Conservation (phyloP, 208 protist genomes). For the Trypanosoma mega region DNA sequence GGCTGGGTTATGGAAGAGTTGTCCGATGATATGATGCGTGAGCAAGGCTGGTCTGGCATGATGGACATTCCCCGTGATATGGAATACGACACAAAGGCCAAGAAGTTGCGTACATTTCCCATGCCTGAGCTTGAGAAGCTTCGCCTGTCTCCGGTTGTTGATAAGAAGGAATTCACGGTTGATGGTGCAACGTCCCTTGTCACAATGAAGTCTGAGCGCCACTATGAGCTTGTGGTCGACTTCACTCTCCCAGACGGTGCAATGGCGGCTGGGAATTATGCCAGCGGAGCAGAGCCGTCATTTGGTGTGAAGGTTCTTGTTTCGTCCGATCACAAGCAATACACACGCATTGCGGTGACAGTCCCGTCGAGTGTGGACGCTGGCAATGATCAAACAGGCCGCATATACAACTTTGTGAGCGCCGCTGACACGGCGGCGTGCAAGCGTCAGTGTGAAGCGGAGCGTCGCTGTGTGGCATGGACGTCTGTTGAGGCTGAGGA, state of each 20-base stretch:
- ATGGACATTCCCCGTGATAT: constrained; percentile 44
- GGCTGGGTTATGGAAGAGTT: constrained; percentile 49
- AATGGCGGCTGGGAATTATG: too few species aligned
- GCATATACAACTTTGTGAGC: background rate
- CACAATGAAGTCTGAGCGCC: too few species aligned
- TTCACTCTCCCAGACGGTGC: background rate
- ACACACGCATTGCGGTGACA: background rate
- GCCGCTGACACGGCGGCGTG: background rate
- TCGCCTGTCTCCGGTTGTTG: too few species aligned
- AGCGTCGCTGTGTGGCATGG: constrained; percentile 1
- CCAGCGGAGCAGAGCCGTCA: too few species aligned
- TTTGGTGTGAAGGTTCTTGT: background rate
- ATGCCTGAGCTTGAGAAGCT: constrained; percentile 37
- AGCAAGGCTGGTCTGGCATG: constrained; percentile 48
- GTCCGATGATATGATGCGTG: constrained; percentile 26
- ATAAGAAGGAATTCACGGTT: too few species aligned
- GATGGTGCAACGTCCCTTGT: too few species aligned
- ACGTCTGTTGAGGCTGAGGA: background rate
- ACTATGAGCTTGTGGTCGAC: constrained; percentile 19
- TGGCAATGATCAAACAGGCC: background rate
- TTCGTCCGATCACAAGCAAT: background rate
- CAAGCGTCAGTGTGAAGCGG: background rate
- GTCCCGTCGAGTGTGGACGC: background rate
- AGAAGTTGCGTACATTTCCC: constrained; percentile 37
- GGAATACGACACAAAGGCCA: constrained; percentile 37